Conservation (phyloP, 805 yeast species). For the Kazachstania kunashirensis region DNA sequence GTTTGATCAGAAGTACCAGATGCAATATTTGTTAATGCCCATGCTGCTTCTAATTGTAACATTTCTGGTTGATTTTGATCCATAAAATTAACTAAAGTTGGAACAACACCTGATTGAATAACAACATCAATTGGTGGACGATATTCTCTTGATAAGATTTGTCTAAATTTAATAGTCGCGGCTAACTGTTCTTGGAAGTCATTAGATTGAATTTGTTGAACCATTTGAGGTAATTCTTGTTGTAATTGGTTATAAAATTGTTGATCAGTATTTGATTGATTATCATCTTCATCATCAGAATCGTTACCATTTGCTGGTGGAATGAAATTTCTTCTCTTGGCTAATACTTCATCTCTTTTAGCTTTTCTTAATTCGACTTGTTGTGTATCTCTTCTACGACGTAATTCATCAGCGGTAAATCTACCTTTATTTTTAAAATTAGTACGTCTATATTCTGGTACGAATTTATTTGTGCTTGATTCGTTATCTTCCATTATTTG, state of each 20-base stretch:
- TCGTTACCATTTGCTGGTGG: constrained; percentile 39
- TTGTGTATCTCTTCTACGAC: constrained; percentile 95
- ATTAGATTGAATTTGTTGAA: constrained; percentile 64
- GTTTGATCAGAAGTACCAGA: constrained; percentile 90
- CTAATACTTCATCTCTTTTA: constrained; percentile 87
- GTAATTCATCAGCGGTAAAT: constrained; percentile 88
- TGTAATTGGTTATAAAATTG: constrained; percentile 41
- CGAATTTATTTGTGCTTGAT: constrained; percentile 54
- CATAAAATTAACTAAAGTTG: constrained; percentile 82
- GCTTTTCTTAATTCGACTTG: constrained; percentile 95
- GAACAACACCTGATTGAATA: constrained; percentile 87
- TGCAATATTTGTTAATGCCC: constrained; percentile 99
- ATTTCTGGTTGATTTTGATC: constrained; percentile 64
- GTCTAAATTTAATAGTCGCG: constrained; percentile 90
- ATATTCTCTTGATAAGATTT: constrained; percentile 83
- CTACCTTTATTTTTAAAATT: constrained; percentile 90
- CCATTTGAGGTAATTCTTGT: constrained; percentile 74
- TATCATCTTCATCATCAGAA: constrained; percentile 45
- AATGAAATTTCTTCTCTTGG: constrained; percentile 80
- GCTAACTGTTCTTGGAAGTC: constrained; percentile 73
- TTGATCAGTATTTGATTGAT: constrained; percentile 31
- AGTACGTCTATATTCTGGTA: constrained; percentile 96
- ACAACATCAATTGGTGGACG: constrained; percentile 95
- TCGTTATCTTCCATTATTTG: neutral
- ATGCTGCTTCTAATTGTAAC: constrained; percentile 94